Conservation (phyloP, 192 early-diverging fungal genomes). For the Coemansia sp. region DNA sequence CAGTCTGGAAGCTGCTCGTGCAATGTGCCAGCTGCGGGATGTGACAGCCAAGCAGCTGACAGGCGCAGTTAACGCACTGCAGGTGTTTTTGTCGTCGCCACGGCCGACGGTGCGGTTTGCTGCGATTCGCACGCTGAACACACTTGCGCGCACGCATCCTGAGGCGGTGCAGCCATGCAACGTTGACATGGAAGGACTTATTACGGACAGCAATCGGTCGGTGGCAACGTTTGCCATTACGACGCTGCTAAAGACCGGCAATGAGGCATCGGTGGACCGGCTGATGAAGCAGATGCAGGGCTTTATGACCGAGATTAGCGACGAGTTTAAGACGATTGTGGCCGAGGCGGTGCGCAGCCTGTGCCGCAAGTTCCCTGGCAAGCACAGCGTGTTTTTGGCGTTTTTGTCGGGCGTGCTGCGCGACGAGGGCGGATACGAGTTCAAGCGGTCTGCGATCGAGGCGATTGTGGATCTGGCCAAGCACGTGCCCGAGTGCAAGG, state of each 20-base stretch:
- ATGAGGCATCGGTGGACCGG: conserved; percentile 94
- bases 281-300: conserved; percentile 99
- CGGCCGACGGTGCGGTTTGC: conserved; percentile 94
- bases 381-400: conserved; percentile 89
- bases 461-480: conserved; percentile 96
- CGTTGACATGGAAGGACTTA: conserved; percentile 96
- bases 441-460: conserved; percentile 94
- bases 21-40: conserved; percentile 88
- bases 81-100: conserved; percentile 90
- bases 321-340: conserved; percentile 99
- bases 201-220: conserved; percentile 94
- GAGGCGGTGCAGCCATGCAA: conserved; percentile 92
- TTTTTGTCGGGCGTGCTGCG: conserved; percentile 91
- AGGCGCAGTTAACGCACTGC: conserved; percentile 89
- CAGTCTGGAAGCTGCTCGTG: conserved; percentile 93
- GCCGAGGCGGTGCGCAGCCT: conserved; percentile 97
- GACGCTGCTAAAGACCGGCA: conserved; percentile 97
- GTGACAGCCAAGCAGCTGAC: conserved; percentile 83
- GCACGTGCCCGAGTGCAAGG: conserved; percentile 91
- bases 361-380: conserved; percentile 94
- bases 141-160: conserved; percentile 86
- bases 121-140: conserved; percentile 95
- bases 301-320: conserved; percentile 97
- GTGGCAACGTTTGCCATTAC: conserved; percentile 99
- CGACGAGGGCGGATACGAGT: conserved; percentile 98